Evolutionary conservation across 116 monocot species (phyloP).

Genomic region (Iris pallida): DNA sequence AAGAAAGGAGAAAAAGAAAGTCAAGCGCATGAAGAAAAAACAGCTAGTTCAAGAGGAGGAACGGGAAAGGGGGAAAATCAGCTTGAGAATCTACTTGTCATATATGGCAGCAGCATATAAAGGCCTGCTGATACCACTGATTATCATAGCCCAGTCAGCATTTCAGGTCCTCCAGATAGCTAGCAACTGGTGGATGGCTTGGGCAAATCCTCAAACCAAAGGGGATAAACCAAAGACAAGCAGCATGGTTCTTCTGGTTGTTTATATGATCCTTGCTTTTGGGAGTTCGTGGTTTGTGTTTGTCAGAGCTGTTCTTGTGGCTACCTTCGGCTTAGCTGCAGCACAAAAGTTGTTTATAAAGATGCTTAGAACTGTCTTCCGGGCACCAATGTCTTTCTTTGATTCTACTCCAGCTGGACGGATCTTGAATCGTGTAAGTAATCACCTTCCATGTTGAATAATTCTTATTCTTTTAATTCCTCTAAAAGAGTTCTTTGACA

Average conservation of each 20-base stretch:
- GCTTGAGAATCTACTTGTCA: constrained; percentile 79
- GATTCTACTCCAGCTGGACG: constrained; percentile 95
- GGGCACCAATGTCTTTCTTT: constrained; percentile 95
- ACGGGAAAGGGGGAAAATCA: constrained; percentile 73
- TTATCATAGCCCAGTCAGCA: constrained; percentile 63
- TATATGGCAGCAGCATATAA: constrained; percentile 97
- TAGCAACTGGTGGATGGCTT: constrained; percentile 99
- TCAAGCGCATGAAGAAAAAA: constrained; percentile 53
- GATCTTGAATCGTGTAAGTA: constrained; percentile 83
- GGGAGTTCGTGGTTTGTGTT: constrained; percentile 92
- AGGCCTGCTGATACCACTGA: constrained; percentile 79
- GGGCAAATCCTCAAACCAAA: constrained; percentile 91
- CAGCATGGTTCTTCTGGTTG: constrained; percentile 63
- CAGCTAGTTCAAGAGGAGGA: constrained; percentile 94
- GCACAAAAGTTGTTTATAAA: constrained; percentile 83
- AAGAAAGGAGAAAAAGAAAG: constrained; percentile 80
- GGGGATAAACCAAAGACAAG: constrained; percentile 73
- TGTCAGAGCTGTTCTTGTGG: constrained; percentile 77
- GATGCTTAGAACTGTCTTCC: constrained; percentile 82
- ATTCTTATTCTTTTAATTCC: neutral
- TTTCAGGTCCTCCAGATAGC: constrained; percentile 95
- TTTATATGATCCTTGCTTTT: constrained; percentile 92
- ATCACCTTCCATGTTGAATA: neutral
- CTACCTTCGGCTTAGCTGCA: constrained; percentile 81
- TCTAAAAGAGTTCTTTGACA: neutral